phyloP scores from a whole-genome alignment of 768 basidiomycete genomes.

The Stropharia rugosoannulata region DNA sequence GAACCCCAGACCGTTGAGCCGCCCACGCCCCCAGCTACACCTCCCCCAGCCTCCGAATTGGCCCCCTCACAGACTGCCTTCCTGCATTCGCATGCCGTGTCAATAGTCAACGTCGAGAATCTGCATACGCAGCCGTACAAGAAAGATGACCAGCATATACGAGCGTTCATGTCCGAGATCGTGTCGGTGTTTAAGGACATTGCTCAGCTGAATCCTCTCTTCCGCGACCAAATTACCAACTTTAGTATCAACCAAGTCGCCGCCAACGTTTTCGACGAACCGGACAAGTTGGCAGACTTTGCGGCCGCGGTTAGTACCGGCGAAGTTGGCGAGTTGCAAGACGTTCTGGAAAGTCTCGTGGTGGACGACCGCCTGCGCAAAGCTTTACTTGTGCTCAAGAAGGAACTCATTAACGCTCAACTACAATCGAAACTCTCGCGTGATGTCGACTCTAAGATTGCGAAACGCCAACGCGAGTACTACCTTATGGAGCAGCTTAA shows the following conservation, averaged over 20 bases:
- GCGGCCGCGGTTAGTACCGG: constrained; percentile 94
- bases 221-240: constrained; percentile 97
- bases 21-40: constrained; percentile 40
- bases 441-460: constrained; percentile 94
- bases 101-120: constrained; percentile 88
- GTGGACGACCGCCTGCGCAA: constrained; percentile 90
- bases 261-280: constrained; percentile 94
- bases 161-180: constrained; percentile 95
- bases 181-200: constrained; percentile 99
- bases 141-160: constrained; percentile 93
- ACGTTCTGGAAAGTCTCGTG: constrained; percentile 82
- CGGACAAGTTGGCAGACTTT: constrained; percentile 96
- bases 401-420: constrained; percentile 96
- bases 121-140: constrained; percentile 78
- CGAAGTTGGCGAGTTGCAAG: constrained; percentile 90
- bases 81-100: constrained; percentile 78
- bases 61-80: constrained; percentile 76
- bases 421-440: constrained; percentile 89
- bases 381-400: constrained; percentile 91
- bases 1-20: constrained; percentile 47
- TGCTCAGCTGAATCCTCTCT: constrained; percentile 93
- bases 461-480: constrained; percentile 91
- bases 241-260: constrained; percentile 93
- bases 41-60: constrained; percentile 16
- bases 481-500: constrained; percentile 97